Evolutionary conservation across 495 filamentous ascomycete genomes (phyloP).

Genomic region (Pseudomonodictys pantanalensis): DNA sequence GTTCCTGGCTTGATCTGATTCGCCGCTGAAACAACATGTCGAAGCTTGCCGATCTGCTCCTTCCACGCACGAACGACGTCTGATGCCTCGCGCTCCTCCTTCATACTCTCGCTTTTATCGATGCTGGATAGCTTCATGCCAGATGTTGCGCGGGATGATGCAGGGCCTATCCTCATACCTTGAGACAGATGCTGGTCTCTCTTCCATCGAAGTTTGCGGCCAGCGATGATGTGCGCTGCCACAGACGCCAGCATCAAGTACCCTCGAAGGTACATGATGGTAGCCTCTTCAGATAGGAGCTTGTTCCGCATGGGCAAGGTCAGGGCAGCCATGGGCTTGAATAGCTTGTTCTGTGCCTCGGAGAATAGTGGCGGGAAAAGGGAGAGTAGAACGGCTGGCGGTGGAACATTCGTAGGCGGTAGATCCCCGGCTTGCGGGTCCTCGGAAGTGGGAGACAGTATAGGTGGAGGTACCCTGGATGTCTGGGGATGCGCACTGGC

Average conservation of each 20-base stretch:
- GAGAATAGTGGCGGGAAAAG: constrained; percentile 65
- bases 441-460: background rate
- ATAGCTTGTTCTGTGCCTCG: constrained; percentile 42
- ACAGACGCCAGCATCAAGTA: constrained; percentile 53
- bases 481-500: background rate
- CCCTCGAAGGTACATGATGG: constrained; percentile 51
- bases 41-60: constrained; percentile 59
- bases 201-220: constrained; percentile 84
- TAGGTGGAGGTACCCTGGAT: constrained; percentile 2
- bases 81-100: constrained; percentile 82
- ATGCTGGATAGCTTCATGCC: constrained; percentile 89
- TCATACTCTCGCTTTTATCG: constrained; percentile 72
- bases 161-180: constrained; percentile 77
- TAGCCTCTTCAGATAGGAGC: constrained; percentile 55
- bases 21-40: constrained; percentile 51
- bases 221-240: constrained; percentile 76
- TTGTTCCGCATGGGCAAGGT: constrained; percentile 46
- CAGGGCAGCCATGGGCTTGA: constrained; percentile 37
- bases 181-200: constrained; percentile 81
- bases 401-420: constrained; percentile 84
- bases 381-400: constrained; percentile 76
- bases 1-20: constrained; percentile 44
- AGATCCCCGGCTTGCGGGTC: constrained; percentile 34
- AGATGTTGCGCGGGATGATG: constrained; percentile 51
- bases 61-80: constrained; percentile 76